Conservation (phyloP, 2,329 filamentous ascomycete genomes). For the Chaetoscypha palmicola region DNA sequence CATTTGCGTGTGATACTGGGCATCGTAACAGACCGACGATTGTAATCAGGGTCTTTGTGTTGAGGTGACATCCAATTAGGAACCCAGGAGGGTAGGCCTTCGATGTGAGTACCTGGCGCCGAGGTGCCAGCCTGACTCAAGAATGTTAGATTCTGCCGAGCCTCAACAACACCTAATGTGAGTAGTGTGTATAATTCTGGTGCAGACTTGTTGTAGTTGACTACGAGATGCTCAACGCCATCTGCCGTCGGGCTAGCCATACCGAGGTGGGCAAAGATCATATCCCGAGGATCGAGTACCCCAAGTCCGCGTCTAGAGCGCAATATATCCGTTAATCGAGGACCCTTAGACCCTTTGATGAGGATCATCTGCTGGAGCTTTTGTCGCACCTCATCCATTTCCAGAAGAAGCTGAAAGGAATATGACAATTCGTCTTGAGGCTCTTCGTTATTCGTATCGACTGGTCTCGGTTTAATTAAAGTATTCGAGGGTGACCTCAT, state of each 20-base stretch:
- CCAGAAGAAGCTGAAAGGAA: background rate
- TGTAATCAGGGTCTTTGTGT: background rate
- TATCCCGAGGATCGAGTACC: constrained; percentile 2
- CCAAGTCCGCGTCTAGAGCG: background rate
- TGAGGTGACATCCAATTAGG: constrained; percentile 4
- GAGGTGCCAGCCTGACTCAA: background rate
- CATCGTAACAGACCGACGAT: background rate
- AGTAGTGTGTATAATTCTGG: background rate
- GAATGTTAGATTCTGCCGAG: background rate
- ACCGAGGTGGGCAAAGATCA: constrained; percentile 2
- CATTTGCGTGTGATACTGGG: too few species aligned
- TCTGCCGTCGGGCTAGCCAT: background rate
- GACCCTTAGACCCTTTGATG: background rate
- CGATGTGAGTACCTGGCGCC: background rate
- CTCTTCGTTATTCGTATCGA: background rate
- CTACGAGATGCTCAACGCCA: background rate
- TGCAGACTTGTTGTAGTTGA: background rate
- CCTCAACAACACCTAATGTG: background rate
- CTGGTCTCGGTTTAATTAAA: too few species aligned
- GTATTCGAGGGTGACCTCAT: background rate
- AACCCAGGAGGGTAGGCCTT: constrained; percentile 6
- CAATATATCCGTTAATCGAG: background rate
- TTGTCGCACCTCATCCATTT: background rate
- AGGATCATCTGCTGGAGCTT: background rate
- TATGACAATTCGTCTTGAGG: too few species aligned